Base-by-base conservation (phyloP, 768 basidiomycete species). In the Russula vinacea region DNA sequence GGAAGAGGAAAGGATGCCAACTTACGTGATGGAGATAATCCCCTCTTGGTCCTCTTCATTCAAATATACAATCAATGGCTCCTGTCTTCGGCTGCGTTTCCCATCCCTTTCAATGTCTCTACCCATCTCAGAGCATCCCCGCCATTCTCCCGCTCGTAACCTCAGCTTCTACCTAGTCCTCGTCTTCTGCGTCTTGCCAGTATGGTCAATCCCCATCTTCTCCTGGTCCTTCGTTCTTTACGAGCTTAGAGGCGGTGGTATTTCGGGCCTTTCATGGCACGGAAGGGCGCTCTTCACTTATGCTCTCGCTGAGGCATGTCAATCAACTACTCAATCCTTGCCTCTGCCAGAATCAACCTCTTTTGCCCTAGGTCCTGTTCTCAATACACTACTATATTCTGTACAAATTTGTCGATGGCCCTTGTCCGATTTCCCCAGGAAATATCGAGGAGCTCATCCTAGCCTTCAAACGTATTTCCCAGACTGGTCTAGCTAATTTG, bases 211-310 rank as follows among this genome's bases (percentile, higher is more conserved):
- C 40, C 75, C 83, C 8, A 86, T 89, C 11, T 69, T 85, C 26
- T 81, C 87, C 24, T 92, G 90, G 90, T 71, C 73, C 8, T 89
- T 84, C 70, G 82, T 81, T 49, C 51, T 79, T 66, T 78, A 79
- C 71, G 74, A 81, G 50, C 71, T 88, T 45, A 75, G 74, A 66
- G 73, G 76, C 44, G 77, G 79, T 39, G 75, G 66, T 44, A 69
- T 84, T 62, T 80, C 71, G 76, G 71, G 74, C 7, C 81, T 79
- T 64, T 67, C 76, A 16, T 79, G 77, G 75, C 72, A 70, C 16
- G 71, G 78, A 35, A 73, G 68, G 40, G 60, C 73, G 35, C 62
- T 77, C 9, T 86, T 88, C 65, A 76, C 73, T 33, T 66, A 83
- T 60, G 81, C 87, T 40, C 73, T 85, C 35, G 80, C 76, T 69